phyloP scores from a whole-genome alignment of 768 basidiomycete genomes.

The Kwoniella sp. region DNA sequence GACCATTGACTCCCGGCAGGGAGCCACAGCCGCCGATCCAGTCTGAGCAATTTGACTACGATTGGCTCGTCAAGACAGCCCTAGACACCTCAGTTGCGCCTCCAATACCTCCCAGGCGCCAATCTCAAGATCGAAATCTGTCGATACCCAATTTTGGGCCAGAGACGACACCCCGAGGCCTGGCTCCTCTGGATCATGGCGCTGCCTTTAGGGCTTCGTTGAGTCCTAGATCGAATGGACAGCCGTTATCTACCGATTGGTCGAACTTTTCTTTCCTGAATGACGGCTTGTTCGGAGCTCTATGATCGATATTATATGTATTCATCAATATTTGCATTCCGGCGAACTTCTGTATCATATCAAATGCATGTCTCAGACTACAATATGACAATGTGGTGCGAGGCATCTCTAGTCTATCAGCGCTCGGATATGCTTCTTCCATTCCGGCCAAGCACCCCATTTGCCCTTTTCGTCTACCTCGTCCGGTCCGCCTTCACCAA shows the following conservation, averaged over 20 bases:
- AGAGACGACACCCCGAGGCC: not conserved
- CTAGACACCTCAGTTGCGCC: not conserved
- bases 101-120: not conserved
- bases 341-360: too few relatives aligned
- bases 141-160: not conserved
- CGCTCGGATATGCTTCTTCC: constrained; percentile 26
- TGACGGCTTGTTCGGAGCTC: constrained; percentile 12
- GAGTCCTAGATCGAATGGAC: not conserved
- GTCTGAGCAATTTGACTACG: constrained; percentile 14
- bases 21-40: constrained; percentile 2
- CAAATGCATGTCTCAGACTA: constrained; percentile 7
- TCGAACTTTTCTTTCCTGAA: constrained; percentile 19
- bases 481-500: constrained; percentile 21
- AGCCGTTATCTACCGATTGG: not conserved
- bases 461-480: constrained; percentile 19
- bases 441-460: constrained; percentile 25
- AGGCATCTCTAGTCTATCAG: constrained; percentile 17
- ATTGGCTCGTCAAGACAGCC: constrained; percentile 14
- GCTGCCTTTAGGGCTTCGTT: not conserved
- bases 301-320: not conserved
- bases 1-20: not conserved
- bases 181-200: not conserved
- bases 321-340: not conserved
- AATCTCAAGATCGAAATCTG: not conserved
- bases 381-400: too few relatives aligned